Evolutionary conservation across 306 rosid species (phyloP).

Genomic region (Rosa persica): DNA sequence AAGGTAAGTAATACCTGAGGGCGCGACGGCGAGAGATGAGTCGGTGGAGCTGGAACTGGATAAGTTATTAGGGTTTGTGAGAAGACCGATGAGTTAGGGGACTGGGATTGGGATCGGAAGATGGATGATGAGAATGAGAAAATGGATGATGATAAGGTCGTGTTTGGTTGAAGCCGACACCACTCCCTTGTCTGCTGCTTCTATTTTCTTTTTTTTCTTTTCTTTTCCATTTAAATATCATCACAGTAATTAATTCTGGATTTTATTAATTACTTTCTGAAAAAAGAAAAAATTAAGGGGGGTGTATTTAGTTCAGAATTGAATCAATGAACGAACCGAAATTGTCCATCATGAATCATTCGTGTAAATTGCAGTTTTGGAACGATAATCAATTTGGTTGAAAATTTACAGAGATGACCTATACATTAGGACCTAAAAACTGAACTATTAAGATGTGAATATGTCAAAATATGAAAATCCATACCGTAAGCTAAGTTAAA

Average conservation of each 20-base stretch:
- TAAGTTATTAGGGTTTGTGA: constrained; percentile 21
- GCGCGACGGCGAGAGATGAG: background rate
- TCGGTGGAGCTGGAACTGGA: background rate
- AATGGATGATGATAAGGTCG: constrained; percentile 52
- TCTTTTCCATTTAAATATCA: background rate
- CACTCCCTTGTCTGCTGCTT: constrained; percentile 23
- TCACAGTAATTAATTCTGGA: background rate
- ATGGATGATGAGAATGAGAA: background rate
- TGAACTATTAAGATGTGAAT: no score
- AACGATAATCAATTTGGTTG: no score
- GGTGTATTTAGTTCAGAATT: no score
- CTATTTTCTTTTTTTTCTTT: background rate
- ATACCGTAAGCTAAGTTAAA: no score
- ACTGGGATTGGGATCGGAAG: constrained; percentile 23
- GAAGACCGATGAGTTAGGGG: background rate
- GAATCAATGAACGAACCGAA: no score
- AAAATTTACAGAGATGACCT: no score
- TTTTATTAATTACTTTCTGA: background rate
- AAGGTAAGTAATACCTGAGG: background rate
- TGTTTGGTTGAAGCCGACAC: constrained; percentile 98
- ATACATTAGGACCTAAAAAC: no score
- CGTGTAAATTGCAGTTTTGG: no score
- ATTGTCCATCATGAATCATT: no score
- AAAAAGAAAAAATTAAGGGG: no score
- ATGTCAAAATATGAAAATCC: no score